phyloP scores from a whole-genome alignment of 768 basidiomycete genomes.

The Trametes villosa region DNA sequence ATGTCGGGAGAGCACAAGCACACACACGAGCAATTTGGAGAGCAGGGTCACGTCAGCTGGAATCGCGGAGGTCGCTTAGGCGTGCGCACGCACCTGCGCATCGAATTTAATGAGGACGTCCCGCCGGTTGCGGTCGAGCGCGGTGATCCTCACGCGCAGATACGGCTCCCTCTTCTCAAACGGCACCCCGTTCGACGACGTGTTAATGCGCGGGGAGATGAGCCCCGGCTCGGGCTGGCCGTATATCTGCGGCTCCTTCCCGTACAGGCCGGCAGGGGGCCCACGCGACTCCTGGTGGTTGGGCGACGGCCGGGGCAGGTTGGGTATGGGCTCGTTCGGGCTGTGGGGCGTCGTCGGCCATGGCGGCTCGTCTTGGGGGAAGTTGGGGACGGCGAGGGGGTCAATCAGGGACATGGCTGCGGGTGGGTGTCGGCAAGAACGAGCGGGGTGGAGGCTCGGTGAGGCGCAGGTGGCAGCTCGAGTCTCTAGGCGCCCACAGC shows the following conservation, averaged over 20 bases:
- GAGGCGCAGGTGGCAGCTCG: constrained; percentile 4
- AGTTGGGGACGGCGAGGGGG: constrained; percentile 63
- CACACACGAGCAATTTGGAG: not conserved
- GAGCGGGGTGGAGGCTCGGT: not conserved
- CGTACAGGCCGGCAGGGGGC: constrained; percentile 54
- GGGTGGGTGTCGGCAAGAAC: not conserved
- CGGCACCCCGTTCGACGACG: constrained; percentile 67
- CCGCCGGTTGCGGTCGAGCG: constrained; percentile 91
- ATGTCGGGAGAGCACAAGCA: not conserved
- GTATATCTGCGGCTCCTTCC: constrained; percentile 84
- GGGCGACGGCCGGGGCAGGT: constrained; percentile 65
- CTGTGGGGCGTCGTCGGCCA: constrained; percentile 85
- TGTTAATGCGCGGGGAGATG: constrained; percentile 71
- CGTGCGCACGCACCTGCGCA: constrained; percentile 79
- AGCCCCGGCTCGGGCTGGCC: constrained; percentile 85
- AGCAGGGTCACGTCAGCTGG: not conserved
- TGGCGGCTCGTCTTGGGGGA: constrained; percentile 56
- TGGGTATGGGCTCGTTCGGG: constrained; percentile 72
- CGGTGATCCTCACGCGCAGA: constrained; percentile 86
- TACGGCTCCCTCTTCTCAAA: constrained; percentile 84
- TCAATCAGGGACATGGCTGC: constrained; percentile 59
- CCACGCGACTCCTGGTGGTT: constrained; percentile 46
- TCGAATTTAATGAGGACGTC: constrained; percentile 95
- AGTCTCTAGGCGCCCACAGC: not conserved
- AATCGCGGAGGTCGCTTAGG: not conserved